Base-by-base conservation (phyloP, 2,329 filamentous ascomycete genomes). In the Neofusicoccum kwambonambiense region DNA sequence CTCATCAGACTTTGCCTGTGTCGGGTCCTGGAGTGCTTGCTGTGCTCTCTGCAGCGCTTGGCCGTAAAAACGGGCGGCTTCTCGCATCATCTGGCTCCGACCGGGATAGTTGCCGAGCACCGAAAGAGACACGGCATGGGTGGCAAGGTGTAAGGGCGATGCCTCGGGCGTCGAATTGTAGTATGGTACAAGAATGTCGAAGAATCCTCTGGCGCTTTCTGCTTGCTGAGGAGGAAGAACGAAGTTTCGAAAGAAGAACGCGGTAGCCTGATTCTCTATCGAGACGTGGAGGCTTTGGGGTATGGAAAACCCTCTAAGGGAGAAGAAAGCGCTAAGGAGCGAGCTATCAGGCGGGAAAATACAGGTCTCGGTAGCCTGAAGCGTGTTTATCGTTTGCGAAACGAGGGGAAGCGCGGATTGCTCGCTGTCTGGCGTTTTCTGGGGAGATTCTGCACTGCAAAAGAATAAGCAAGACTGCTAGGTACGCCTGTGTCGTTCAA, bases 221-320 rank as follows among this genome's bases (percentile, higher is more conserved):
- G 73, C 71, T 68, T 77, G 72, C 62, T 74, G 74, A 3, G 76
- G 77, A 19, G 77, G 67, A 11, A 74, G 69, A 62, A 79, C 74
- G 65, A 78, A 78, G 62, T 79, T 79, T 13, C 73, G 73, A 69
- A 79, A 78, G 69, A 79, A 79, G 70, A 79, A 79, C 1, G 76
- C 73, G 2, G 76, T 73, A 5, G 76, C 77, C 68, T 77, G 74
- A 44, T 70, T 72, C 67, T 79, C 76, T 13, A 74, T 73, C 3
- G 74, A 70, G 52, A 75, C 67, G 1, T 68, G 67, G 35, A 77
- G 70, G 12, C 39, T 31, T 6, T 35, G 51, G 2, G 49, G 39
- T 34, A 63, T 2, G 2, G 61, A 13, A 31, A 47, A 15, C 4
- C 39, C 51, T 35, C 31, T 22, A 6, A 51, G 9, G 9, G 60